Base-by-base conservation (phyloP, 169 alveolate species). In the Neospora caninum region DNA sequence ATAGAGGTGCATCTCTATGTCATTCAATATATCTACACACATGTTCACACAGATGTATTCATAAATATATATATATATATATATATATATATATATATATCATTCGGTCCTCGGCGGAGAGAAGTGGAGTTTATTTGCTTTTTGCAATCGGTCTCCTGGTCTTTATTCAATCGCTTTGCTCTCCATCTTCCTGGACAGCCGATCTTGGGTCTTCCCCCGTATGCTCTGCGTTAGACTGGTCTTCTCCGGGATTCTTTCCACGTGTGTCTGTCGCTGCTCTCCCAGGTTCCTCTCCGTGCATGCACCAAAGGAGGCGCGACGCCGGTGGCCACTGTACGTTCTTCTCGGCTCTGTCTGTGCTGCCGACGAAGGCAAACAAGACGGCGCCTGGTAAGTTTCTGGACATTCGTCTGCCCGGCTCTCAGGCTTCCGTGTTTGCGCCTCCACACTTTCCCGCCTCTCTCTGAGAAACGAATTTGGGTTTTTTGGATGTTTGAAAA, bases 251-350 rank as follows among this genome's bases (percentile, higher is more conserved):
- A n/a, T n/a, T n/a, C n/a, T n/a, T n/a, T n/a, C n/a, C n/a, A n/a
- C n/a, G n/a, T n/a, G n/a, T n/a, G n/a, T 13, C 58, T 13, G 4
- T 4, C 58, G 58, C 58, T 49, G 58, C 34, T 64, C 31, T 64
- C 34, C 31, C 73, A 73, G 42, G 43, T 36, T 73, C 27, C 84
- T 73, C 49, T 13, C 49, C 39, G 42, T 16, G 45, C 84, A 73
- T 34, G 39, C 38, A 43, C 84, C 84, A 27, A 36, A 31, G 18
- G 84, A 31, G 42, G 84, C 84, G 42, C 39, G 84, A n/a, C 84
- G 84, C 25, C 41, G 84, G 45, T 73, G 84, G 84, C 84, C 84
- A 43, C 42, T 73, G 0, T 73, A 73, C 84, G 84, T 73, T 4
- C 84, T 73, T 43, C 41, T 73, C 39, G 38, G 39, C 49, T 31